phyloP scores from a whole-genome alignment of 495 filamentous ascomycete genomes.

The Penicillium pulvis region DNA sequence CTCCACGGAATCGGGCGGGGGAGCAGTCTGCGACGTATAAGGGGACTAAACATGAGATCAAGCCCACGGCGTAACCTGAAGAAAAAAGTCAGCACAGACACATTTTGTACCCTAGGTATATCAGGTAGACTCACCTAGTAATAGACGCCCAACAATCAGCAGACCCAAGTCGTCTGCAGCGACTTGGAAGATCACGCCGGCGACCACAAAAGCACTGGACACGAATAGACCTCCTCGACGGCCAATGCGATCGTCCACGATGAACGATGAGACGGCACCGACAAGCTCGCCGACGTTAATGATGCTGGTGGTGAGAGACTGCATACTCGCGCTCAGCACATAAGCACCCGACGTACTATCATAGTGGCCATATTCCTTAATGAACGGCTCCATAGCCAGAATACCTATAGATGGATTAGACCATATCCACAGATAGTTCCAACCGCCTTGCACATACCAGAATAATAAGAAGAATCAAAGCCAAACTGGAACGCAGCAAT shows the following conservation, averaged over 20 bases:
- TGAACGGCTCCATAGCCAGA: not conserved
- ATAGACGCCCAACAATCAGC: not conserved
- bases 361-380: not conserved
- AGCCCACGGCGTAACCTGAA: constrained; percentile 1
- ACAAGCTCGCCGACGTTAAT: constrained; percentile 1
- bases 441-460: not conserved
- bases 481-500: constrained; percentile 7
- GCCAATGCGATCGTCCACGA: not conserved
- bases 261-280: not conserved
- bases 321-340: not conserved
- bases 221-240: constrained; percentile 3
- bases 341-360: not conserved
- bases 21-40: constrained; percentile 4
- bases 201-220: not conserved
- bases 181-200: constrained; percentile 4
- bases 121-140: not conserved
- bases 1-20: not conserved
- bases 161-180: not conserved
- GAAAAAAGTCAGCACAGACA: not conserved
- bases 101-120: not conserved
- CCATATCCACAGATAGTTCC: not conserved
- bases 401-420: constrained; percentile 4
- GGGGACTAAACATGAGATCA: constrained; percentile 3
- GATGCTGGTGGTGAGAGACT: constrained; percentile 1
- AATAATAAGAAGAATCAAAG: constrained; percentile 4